Evolutionary conservation across 202 grass and related monocot genomes (phyloP).

Genomic region (Carex sylvatica): DNA sequence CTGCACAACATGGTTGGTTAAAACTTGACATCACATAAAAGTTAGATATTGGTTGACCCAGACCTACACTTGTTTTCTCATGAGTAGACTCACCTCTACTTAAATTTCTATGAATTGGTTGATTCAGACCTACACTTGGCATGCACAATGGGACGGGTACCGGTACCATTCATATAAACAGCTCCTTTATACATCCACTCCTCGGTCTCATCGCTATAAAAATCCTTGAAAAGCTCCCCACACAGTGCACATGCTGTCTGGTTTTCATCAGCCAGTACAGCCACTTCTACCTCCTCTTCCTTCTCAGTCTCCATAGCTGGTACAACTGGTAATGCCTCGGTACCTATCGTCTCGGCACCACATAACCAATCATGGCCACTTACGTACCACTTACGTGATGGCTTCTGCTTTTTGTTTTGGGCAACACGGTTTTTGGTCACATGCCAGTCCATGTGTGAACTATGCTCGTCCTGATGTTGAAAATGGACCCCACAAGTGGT

Average conservation of each 20-base stretch:
- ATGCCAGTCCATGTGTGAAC: slow-evolving; percentile 99
- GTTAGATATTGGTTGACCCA: slow-evolving; percentile 12
- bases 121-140: slow-evolving; percentile 78
- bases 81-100: slow-evolving; percentile 56
- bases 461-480: slow-evolving; percentile 85
- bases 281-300: slow-evolving; percentile 77
- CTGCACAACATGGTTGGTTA: slow-evolving; percentile 4
- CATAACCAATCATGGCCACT: slow-evolving; percentile 75
- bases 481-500: slow-evolving; percentile 95
- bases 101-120: slow-evolving; percentile 38
- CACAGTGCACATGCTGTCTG: slow-evolving; percentile 88
- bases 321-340: slow-evolving; percentile 50
- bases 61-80: slow-evolving; percentile 59
- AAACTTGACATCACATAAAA: background rate
- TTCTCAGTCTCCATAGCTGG: slow-evolving; percentile 35
- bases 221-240: slow-evolving; percentile 87
- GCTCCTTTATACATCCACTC: slow-evolving; percentile 99
- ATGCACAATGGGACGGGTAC: slow-evolving; percentile 87
- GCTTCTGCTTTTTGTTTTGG: slow-evolving; percentile 73
- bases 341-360: slow-evolving; percentile 83
- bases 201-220: slow-evolving; percentile 93
- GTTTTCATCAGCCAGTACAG: slow-evolving; percentile 87
- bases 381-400: slow-evolving; percentile 96
- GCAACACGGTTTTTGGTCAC: slow-evolving; percentile 96
- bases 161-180: slow-evolving; percentile 81